A percentile compares a stretch with the other conserved stretches of the same genome.
Evolutionary conservation across 2,329 filamentous ascomycete genomes (phyloP).

Genomic region (Camillea tinctor): DNA sequence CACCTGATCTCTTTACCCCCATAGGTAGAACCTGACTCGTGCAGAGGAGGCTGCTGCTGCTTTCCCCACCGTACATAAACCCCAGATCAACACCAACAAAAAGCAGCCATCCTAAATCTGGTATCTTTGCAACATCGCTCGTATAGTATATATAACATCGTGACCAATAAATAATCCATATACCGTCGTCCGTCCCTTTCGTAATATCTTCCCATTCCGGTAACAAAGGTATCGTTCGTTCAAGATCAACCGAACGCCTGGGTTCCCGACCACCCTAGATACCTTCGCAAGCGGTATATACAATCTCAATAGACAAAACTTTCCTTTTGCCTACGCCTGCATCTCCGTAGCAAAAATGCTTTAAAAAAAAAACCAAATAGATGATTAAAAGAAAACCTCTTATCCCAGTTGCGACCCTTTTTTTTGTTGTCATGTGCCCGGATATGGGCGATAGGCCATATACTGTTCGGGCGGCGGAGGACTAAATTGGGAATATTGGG

Average conservation of each 20-base stretch:
- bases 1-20: no score
- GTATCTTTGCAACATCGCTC: not conserved
- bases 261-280: not conserved
- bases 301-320: not conserved
- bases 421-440: slow-evolving; percentile 15
- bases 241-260: not conserved
- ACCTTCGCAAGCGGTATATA: not conserved
- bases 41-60: no score
- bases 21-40: no score
- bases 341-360: not conserved
- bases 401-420: not conserved
- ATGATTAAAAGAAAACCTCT: not conserved
- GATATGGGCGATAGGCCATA: slow-evolving; percentile 27
- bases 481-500: slow-evolving; percentile 25
- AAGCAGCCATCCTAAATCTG: not conserved
- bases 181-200: not conserved
- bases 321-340: not conserved
- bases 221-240: not conserved
- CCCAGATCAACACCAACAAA: not conserved
- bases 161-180: not conserved
- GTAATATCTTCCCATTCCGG: not conserved
- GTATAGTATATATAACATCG: no score
- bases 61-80: not conserved
- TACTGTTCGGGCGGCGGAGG: slow-evolving; percentile 30
- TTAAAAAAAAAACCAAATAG: not conserved